Evolutionary conservation across 345 rosid genomes (phyloP), one percentile per base, ranked within the genome.

Genomic region (Gossypium mustelinum): DNA sequence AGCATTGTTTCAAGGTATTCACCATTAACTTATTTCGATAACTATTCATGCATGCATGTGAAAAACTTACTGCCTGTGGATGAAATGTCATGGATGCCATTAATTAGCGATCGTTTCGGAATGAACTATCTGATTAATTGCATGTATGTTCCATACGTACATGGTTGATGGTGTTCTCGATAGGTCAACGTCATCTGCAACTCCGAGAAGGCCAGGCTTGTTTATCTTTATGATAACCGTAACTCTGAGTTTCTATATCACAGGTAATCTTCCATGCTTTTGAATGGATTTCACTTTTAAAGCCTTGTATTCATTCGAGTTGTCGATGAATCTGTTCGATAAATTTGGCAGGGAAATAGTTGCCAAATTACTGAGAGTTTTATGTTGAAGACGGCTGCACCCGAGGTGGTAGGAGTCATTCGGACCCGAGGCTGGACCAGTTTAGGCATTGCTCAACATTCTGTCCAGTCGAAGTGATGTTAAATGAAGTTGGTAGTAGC

Each of bases 1-100:
- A 88, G 82, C 73, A 85, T 75, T 77, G 91, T 90, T 43, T 79
- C 89, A 65, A 87, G 92, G 94, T 90, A 82, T 69, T 20, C 47
- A n/a, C 25, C n/a, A 13, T 59, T 9, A 20, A 20, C 29, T 11
- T 20, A 57, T 57, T 57, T 57, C 11, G 29, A 57, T 57, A 54
- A 20, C 61, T 20, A 18, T 57, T 20, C 25, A 20, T 57, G 61
- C 29, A 57, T 57, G 61, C 61, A 22, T 57, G 22, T 57, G 39
- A 58, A 18, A 45, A 58, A 59, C 39, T 24, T 18, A 0, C 8
- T 13, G 20, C 57, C 41, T 14, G 3, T 10, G 2, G 10, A 68
- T 68, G 43, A 50, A 17, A 68, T 68, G 18, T 14, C 22, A 68
- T 16, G 43, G 16, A 73, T 63, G 54, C 39, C 18, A 25, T 22